A percentile compares a stretch with the other conserved stretches of the same genome.
Conservation (phyloP, 176 grass and related monocot species). For the Raddia distichophylla region DNA sequence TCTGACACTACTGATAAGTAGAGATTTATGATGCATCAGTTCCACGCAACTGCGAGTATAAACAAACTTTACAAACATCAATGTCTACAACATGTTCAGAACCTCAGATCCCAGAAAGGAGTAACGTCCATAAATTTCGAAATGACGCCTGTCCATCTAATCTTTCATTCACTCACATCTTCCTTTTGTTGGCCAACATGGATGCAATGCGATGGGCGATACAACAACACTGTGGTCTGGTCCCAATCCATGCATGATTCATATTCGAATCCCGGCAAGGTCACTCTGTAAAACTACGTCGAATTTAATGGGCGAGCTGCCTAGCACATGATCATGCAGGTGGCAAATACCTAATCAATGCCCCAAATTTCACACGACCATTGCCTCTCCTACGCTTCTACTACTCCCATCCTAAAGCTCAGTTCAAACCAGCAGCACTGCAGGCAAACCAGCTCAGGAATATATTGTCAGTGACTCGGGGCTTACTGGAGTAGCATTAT, state of each 20-base stretch:
- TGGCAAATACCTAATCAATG: slow-evolving; percentile 12
- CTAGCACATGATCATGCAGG: slow-evolving; percentile 33
- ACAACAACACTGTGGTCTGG: neutral
- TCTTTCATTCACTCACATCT: slow-evolving; percentile 13
- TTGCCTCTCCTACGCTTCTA: neutral
- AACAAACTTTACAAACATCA: neutral
- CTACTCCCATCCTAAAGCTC: slow-evolving; percentile 4
- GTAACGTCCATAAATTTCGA: neutral
- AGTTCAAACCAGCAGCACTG: neutral
- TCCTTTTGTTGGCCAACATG: slow-evolving; percentile 27
- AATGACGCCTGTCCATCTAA: slow-evolving; percentile 22
- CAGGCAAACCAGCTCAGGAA: slow-evolving; percentile 19
- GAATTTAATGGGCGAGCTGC: slow-evolving; percentile 46
- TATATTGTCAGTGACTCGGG: neutral
- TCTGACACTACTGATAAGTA: neutral
- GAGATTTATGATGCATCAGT: neutral
- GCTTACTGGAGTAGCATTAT: neutral
- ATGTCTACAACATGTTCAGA: neutral
- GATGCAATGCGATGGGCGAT: slow-evolving; percentile 21
- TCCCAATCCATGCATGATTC: slow-evolving; percentile 18
- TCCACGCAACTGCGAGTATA: neutral
- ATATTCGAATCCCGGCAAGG: slow-evolving; percentile 32
- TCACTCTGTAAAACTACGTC: slow-evolving; percentile 27
- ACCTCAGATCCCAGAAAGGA: neutral
- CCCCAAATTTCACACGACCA: neutral